Conservation (phyloP, 441 rosid genomes). For the Brassica balearica region DNA sequence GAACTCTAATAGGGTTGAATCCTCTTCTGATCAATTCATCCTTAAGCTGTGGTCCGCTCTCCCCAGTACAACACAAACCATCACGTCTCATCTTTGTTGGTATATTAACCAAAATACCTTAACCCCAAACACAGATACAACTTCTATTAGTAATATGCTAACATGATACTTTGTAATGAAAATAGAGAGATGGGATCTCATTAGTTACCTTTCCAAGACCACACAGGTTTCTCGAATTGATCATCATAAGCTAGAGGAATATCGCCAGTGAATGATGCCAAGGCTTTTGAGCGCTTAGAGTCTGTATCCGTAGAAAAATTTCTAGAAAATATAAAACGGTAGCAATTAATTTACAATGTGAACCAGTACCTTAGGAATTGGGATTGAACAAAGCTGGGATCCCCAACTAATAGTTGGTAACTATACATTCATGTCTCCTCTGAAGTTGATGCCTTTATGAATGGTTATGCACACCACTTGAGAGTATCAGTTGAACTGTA, state of each 20-base stretch:
- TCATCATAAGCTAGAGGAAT: constrained; percentile 45
- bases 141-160: not conserved
- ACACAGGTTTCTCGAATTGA: constrained; percentile 79
- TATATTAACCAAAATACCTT: constrained; percentile 69
- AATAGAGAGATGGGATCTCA: not conserved
- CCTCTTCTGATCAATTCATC: constrained; percentile 76
- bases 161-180: not conserved
- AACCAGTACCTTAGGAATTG: too few relatives aligned
- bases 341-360: too few relatives aligned
- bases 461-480: too few relatives aligned
- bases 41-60: constrained; percentile 85
- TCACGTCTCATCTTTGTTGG: constrained; percentile 65
- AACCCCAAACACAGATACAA: too few relatives aligned
- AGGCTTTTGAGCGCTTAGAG: constrained; percentile 46
- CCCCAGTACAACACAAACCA: constrained; percentile 70
- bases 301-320: constrained; percentile 39
- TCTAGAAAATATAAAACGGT: too few relatives aligned
- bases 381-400: too few relatives aligned
- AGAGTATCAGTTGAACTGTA: too few relatives aligned
- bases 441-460: too few relatives aligned
- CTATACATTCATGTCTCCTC: too few relatives aligned
- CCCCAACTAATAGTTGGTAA: too few relatives aligned
- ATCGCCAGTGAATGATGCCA: not conserved
- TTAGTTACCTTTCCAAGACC: constrained; percentile 85
- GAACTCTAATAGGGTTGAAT: constrained; percentile 82